These are phyloP conservation scores for Wickerhamomyces sp. DNA, from an alignment of 1,139 yeast genomes.

Conservation along the genomic window DNA sequence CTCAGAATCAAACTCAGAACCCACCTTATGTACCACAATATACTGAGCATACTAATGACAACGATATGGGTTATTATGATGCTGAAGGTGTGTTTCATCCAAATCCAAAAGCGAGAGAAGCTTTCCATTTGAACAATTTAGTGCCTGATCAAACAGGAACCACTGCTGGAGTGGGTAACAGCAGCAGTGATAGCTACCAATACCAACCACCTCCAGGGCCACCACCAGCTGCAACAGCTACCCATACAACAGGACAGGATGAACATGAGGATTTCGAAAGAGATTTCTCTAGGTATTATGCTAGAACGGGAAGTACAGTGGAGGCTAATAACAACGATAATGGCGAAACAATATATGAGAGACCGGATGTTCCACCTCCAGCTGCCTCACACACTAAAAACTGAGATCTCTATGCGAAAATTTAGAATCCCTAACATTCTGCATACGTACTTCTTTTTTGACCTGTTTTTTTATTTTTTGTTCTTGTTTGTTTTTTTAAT, in stretches of 20 bases:
- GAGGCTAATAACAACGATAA: not conserved
- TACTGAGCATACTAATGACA: slow-evolving; percentile 58
- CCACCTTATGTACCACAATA: slow-evolving; percentile 60
- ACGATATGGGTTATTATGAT: slow-evolving; percentile 82
- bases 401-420: too few relatives aligned
- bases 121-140: slow-evolving; percentile 14
- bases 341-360: not conserved
- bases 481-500: not conserved
- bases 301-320: not conserved
- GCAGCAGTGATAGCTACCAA: not conserved
- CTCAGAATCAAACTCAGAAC: slow-evolving; percentile 35
- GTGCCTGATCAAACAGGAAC: slow-evolving; percentile 23
- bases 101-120: slow-evolving; percentile 18
- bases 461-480: not conserved
- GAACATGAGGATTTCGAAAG: slow-evolving; percentile 13
- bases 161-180: not conserved
- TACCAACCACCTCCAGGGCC: slow-evolving; percentile 4
- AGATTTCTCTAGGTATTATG: slow-evolving; percentile 22
- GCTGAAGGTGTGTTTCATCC: slow-evolving; percentile 52
- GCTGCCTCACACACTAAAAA: not conserved
- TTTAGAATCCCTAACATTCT: too few relatives aligned
- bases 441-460: not conserved
- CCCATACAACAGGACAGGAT: slow-evolving; percentile 8
- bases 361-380: slow-evolving; percentile 3
- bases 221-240: slow-evolving; percentile 10